Conservation (phyloP, 495 filamentous ascomycete genomes). For the Emericellopsis terricola region DNA sequence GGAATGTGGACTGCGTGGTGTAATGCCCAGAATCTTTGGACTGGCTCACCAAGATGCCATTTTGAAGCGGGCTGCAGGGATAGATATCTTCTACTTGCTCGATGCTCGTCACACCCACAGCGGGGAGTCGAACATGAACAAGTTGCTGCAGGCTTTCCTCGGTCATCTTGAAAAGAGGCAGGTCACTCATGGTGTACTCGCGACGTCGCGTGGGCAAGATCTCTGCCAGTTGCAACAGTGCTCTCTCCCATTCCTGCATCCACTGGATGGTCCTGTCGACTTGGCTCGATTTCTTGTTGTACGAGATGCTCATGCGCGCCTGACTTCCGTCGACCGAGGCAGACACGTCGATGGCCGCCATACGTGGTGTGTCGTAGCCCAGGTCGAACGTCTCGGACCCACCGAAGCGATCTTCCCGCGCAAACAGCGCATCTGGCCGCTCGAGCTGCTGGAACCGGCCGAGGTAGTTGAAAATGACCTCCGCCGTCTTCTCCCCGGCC, state of each 20-base stretch:
- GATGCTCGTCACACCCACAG: too few species aligned
- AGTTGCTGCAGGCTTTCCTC: too few species aligned
- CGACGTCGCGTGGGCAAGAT: too few species aligned
- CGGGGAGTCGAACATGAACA: too few species aligned
- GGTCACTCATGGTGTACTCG: neutral
- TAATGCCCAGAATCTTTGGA: neutral
- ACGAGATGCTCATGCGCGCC: too few species aligned
- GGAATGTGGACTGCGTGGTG: neutral
- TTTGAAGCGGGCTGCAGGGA: neutral
- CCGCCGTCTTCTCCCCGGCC: neutral
- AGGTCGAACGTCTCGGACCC: neutral
- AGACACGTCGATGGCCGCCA: constrained; percentile 7
- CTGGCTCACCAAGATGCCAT: neutral
- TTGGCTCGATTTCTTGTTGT: too few species aligned
- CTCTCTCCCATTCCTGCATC: neutral
- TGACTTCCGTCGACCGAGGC: constrained; percentile 38
- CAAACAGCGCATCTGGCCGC: neutral
- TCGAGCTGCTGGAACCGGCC: neutral
- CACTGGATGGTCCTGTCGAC: too few species aligned
- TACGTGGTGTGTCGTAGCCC: neutral
- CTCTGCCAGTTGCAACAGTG: neutral
- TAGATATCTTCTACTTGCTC: neutral
- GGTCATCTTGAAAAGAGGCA: neutral
- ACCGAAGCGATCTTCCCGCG: neutral
- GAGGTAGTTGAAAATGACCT: neutral